Evolutionary conservation across 345 rosid genomes (phyloP), one percentile per base, ranked within the genome.

Genomic region (Cardamine occulta): DNA sequence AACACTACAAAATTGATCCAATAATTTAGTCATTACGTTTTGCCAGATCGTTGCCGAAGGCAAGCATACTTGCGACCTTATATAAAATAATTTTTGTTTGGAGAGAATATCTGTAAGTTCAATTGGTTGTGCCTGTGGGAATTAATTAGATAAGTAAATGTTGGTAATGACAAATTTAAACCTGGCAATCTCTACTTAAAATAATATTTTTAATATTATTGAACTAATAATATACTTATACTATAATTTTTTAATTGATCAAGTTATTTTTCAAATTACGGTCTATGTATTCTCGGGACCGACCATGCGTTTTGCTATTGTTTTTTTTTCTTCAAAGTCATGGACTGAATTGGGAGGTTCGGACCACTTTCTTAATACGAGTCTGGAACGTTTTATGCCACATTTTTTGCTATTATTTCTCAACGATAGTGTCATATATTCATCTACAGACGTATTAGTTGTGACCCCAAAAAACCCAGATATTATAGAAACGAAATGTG

Each of bases 391-490:
- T 23, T 23, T 32, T 32, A 58, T 58, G 14, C 44, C 37, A n/a
- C 21, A 29, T 15, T 28, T 29, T 15, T 59, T 31, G 17, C 47
- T 19, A 40, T 8, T 2, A 63, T 63, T 42, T 63, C 19, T 63
- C 6, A 8, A 44, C 18, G 24, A 24, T 28, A 28, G 14, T 62
- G 53, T 51, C 57, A 24, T 24, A n/a, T 47, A 24, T 37, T 48
- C 56, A 23, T 21, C 10, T 45, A 24, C 40, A 48, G 49, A 72
- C 39, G 49, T 2, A 4, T 11, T 2, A 39, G 5, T 39, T 61
- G 75, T 59, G 60, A 61, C 49, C 59, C 24, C n/a, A 7, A 18
- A 34, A 34, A 72, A 14, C 9, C 3, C 11, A 19, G 4, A 70
- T 32, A 42, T 12, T 4, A 14, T 19, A 44, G 23, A 70, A 19